Conservation (phyloP, 129 eudicot species). For the Ambrosia trifida region DNA sequence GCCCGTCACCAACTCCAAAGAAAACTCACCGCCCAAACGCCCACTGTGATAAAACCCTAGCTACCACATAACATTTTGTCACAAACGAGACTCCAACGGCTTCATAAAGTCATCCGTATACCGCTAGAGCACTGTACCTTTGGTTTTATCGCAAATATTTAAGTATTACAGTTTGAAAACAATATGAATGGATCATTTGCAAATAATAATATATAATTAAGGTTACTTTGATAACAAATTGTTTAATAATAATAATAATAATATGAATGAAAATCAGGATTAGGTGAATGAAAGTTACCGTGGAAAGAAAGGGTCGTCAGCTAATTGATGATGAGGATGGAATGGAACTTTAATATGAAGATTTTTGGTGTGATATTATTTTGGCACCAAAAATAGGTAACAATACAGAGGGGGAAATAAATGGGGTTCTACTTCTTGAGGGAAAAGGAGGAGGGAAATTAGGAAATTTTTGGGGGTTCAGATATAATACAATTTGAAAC, state of each 20-base stretch:
- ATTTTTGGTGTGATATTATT: conserved; percentile 15
- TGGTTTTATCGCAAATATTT: no score
- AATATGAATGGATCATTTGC: neutral
- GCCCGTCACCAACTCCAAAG: no score
- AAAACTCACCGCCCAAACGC: no score
- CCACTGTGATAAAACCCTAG: no score
- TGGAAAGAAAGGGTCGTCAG: conserved; percentile 26
- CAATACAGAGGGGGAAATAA: conserved; percentile 29
- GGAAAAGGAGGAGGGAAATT: conserved; percentile 35
- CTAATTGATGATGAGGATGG: conserved; percentile 33
- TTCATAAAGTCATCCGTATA: no score
- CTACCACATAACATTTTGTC: no score
- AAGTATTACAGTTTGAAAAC: neutral
- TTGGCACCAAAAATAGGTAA: conserved; percentile 23
- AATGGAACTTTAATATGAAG: conserved; percentile 36
- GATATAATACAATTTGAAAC: conserved; percentile 35
- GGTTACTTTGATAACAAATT: neutral
- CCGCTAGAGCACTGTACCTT: no score
- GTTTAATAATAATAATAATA: neutral
- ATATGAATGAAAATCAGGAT: conserved; percentile 9
- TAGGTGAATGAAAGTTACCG: conserved; percentile 29
- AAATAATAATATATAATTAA: neutral
- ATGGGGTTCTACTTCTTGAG: conserved; percentile 11
- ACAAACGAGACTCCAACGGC: no score
- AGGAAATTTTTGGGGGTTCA: conserved; percentile 30